Evolutionary conservation across 495 filamentous ascomycete genomes (phyloP), one percentile per base, ranked within the genome.

Genomic region (Tuber borchii): DNA sequence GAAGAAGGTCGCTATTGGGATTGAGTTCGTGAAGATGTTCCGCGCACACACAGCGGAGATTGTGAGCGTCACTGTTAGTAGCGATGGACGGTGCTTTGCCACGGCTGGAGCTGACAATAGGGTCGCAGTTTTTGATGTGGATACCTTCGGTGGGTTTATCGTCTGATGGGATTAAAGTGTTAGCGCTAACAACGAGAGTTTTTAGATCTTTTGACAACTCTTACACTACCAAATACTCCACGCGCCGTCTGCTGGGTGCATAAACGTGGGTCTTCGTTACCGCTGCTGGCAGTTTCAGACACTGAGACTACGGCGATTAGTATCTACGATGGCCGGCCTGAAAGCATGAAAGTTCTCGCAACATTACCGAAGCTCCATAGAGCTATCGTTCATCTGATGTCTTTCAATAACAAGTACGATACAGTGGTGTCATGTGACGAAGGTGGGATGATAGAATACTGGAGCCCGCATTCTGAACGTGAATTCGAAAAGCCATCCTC

Each of bases 21-120:
- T 97, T 45, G 95, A 99, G 84, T 98, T 98, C 80, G 94, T 98
- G 22, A 99, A 99, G 85, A 94, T 97, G 86, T 99, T 97, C 86
- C 90, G 90, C 75, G 94, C 94, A 26, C 96, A 98, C 83, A 87
- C 87, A 73, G 93, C 92, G 44, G 94, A 96, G 83, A 93, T 98
- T 81, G 89, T 86, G 45, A 90, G 91, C 51, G 92, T 94, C 43
- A 93, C 90, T 70, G 89, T 91, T 31, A 97, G 95, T 83, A 87
- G 90, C 51, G 95, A 99, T 84, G 95, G 95, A 9, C 89, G 94
- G 83, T 97, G 92, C 84, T 97, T 95, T 87, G 96, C 95, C 69
- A 97, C 93, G 14, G 92, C 90, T 2, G 96, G 95, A 31, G 85
- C 80, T 19, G 96, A 98, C 83, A 93, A 92, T 82, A 95, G 92